Evolutionary conservation across 2,329 filamentous ascomycete genomes (phyloP).

Genomic region (Botryotinia narcissicola): DNA sequence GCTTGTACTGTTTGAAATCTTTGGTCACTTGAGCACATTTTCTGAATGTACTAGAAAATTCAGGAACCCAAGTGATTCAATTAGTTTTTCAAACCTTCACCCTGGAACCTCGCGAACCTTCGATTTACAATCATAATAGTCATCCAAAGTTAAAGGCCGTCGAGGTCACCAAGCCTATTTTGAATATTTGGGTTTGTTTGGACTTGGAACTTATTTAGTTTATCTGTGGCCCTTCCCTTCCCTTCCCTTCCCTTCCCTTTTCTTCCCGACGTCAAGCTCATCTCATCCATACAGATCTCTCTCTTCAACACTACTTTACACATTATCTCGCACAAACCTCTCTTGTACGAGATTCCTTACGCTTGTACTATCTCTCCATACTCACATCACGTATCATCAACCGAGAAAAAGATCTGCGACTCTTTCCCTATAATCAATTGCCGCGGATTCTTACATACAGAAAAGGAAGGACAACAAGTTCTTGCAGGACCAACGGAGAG

Average conservation of each 20-base stretch:
- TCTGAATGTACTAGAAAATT: neutral
- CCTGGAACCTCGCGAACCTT: neutral
- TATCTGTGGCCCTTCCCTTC: neutral
- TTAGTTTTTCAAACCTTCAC: neutral
- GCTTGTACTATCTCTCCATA: neutral
- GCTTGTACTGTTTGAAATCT: neutral
- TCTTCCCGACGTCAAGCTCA: neutral
- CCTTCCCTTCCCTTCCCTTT: neutral
- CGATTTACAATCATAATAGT: neutral
- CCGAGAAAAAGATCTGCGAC: conserved; percentile 3
- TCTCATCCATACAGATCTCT: neutral
- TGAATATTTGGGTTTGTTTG: neutral
- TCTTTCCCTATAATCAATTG: neutral
- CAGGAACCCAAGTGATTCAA: neutral
- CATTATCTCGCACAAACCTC: neutral
- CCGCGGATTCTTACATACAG: conserved; percentile 10
- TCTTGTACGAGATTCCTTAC: neutral
- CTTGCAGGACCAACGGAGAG: conserved; percentile 3
- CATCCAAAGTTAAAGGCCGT: neutral
- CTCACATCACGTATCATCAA: neutral
- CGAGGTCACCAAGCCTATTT: neutral
- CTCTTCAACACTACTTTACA: conserved; percentile 1
- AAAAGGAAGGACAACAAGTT: conserved; percentile 1
- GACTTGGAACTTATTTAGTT: neutral
- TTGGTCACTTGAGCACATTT: neutral